A percentile compares a stretch with the other conserved stretches of the same genome.
Conservation (phyloP, 2,329 filamentous ascomycete species). For the Aspergillus hortae region DNA sequence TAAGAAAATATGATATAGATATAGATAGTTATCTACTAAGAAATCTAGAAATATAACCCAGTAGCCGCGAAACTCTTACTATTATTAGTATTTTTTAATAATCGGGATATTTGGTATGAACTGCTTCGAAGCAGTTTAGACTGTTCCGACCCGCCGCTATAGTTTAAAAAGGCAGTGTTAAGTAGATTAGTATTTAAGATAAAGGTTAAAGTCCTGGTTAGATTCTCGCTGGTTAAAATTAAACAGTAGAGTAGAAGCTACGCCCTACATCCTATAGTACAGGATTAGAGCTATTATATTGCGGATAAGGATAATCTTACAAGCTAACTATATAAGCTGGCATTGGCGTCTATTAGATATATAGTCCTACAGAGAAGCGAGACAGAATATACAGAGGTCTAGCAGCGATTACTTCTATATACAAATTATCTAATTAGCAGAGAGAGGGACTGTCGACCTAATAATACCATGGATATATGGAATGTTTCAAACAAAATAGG, state of each 20-base stretch:
- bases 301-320: not conserved
- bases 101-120: conserved; percentile 45
- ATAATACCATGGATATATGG: conserved; percentile 1
- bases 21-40: conserved; percentile 36
- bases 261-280: conserved; percentile 25
- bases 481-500: too few relatives aligned
- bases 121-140: conserved; percentile 26
- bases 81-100: conserved; percentile 44
- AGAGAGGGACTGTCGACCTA: not conserved
- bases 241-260: conserved; percentile 24
- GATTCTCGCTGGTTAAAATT: conserved; percentile 23
- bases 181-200: conserved; percentile 18
- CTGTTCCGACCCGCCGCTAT: conserved; percentile 12
- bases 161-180: conserved; percentile 16
- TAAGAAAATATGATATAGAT: conserved; percentile 29
- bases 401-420: conserved; percentile 18
- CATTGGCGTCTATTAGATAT: conserved; percentile 15
- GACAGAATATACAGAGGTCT: conserved; percentile 10
- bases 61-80: conserved; percentile 34
- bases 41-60: conserved; percentile 32
- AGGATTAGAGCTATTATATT: conserved; percentile 17
- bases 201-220: conserved; percentile 17
- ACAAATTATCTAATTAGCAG: conserved; percentile 10
- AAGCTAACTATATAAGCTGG: conserved; percentile 8
- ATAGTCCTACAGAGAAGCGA: conserved; percentile 1